Base-by-base conservation (phyloP, 805 yeast genomes). In the Lachancea nothofagi region DNA sequence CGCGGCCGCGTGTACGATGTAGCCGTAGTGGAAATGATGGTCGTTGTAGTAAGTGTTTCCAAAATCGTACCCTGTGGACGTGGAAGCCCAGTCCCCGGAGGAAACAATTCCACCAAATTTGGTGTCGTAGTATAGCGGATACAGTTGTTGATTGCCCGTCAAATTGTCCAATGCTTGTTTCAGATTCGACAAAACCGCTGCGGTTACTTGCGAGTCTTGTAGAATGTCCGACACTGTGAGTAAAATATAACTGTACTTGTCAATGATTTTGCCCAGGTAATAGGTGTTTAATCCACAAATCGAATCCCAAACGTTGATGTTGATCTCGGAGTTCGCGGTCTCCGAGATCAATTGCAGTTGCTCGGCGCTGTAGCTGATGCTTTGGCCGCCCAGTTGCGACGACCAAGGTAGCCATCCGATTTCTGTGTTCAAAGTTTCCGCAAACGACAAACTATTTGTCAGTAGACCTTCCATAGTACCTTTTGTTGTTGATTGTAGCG, bases 11-110 rank as follows among this genome's bases (percentile, higher is more conserved):
- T 84, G 89, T 34, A 85, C 71, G 49, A 78, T 80, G 60, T 84
- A 86, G 8, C 93, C 93, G 53, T 82, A 86, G 58, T 86, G 94
- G 72, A 84, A 86, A 56, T 85, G 93, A 53, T 86, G 95, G 54
- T 86, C 95, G 50, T 85, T 84, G 62, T 84, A 85, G 57, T 75
- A 82, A 18, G 83, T 74, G 57, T 81, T 73, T 33, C 94, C 95
- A 57, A 71, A 86, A 53, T 78, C 82, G 28, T 69, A 69, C 29
- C 64, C 61, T 17, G 70, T 62, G 36, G 64, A 68, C 38, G 71
- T 70, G 17, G 70, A 59, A 7, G 72, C 73, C 47, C 50, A 49
- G 32, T 50, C 55, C 13, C 59, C 57, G 27, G 73, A 62, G 1
- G 81, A 71, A n/a, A 79, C 72, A 10, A 78, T 65, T 41, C 83